Evolutionary conservation across 345 rosid genomes (phyloP), one percentile per base, ranked within the genome.

Genomic region (Lepidium africanum): DNA sequence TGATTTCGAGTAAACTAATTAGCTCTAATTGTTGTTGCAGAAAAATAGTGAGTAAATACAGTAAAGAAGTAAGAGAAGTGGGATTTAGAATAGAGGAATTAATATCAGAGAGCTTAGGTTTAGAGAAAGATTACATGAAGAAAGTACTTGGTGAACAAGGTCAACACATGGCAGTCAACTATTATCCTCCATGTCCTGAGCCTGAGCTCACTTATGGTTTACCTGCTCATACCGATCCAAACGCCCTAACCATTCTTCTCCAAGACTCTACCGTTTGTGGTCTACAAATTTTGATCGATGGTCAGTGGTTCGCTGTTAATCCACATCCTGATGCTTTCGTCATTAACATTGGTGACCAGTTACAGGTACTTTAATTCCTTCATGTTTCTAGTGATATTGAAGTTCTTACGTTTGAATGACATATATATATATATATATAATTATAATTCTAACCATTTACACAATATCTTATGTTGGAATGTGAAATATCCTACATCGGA

Each of bases 151-250:
- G 96, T 3, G 93, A 85, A n/a, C 96, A 92, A 70, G 98, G 93
- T 5, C 98, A 92, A 72, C 96, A 90, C 73, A 92, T 92, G 98
- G 96, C 98, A 11, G 79, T 92, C 4, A 92, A 92, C 77, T 92
- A 74, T 51, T 92, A 92, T 70, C 98, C 98, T 4, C 91, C 90
- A 5, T 92, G 98, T 70, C 98, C 98, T 3, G 65, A 87, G 65
- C 98, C 98, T 13, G 98, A 92, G 30, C 83, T 92, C 8, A 92
- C 98, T 33, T 90, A 84, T 54, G 98, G 98, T 10, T 79, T 92
- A 59, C 98, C 96, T 5, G 87, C 80, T 23, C 98, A 92, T 67
- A 90, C 98, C 0, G 98, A 92, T 83, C 98, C 98, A 0, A 90
- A 92, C 30, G 84, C 87, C 8, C 86, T 92, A 16, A 92, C 98